Evolutionary conservation across 352 stramenopile species (phyloP).

Genomic region (Peronosclerospora sorghi): DNA sequence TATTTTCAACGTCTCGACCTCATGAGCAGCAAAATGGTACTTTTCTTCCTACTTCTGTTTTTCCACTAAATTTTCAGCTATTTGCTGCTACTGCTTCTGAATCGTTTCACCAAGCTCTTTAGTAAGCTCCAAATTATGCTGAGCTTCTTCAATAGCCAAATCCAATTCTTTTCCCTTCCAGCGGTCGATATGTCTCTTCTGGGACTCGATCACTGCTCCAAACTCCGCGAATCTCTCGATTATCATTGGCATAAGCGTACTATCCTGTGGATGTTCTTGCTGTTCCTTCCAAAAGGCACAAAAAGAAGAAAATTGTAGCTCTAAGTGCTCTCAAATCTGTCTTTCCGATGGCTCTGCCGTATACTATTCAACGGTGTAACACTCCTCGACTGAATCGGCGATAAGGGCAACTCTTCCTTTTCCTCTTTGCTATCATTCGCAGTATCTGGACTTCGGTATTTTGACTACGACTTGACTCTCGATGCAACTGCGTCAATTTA

Average conservation of each 20-base stretch:
- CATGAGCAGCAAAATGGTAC: constrained; percentile 39
- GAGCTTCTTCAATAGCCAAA: constrained; percentile 54
- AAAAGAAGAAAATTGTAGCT: constrained; percentile 14
- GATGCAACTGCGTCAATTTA: too few relatives aligned
- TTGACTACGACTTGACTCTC: constrained; percentile 22
- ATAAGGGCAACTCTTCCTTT: too few relatives aligned
- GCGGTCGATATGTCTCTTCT: constrained; percentile 75
- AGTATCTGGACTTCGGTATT: too few relatives aligned
- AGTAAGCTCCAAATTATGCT: constrained; percentile 59
- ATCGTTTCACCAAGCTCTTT: constrained; percentile 41
- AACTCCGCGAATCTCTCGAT: constrained; percentile 68
- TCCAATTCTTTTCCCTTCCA: constrained; percentile 82
- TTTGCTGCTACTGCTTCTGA: constrained; percentile 46
- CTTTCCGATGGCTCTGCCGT: constrained; percentile 14
- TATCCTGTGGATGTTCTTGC: constrained; percentile 64
- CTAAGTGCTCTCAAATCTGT: constrained; percentile 23
- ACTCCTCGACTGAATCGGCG: too few relatives aligned
- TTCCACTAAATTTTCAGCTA: constrained; percentile 39
- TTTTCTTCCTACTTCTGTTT: constrained; percentile 80
- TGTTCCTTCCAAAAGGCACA: constrained; percentile 53
- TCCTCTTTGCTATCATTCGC: too few relatives aligned
- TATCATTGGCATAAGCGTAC: constrained; percentile 66
- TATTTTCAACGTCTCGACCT: constrained; percentile 39
- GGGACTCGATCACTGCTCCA: constrained; percentile 70
- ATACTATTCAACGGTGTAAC: too few relatives aligned